Conservation (phyloP, 1,284 basidiomycete species). For the Caloboletus inedulis region DNA sequence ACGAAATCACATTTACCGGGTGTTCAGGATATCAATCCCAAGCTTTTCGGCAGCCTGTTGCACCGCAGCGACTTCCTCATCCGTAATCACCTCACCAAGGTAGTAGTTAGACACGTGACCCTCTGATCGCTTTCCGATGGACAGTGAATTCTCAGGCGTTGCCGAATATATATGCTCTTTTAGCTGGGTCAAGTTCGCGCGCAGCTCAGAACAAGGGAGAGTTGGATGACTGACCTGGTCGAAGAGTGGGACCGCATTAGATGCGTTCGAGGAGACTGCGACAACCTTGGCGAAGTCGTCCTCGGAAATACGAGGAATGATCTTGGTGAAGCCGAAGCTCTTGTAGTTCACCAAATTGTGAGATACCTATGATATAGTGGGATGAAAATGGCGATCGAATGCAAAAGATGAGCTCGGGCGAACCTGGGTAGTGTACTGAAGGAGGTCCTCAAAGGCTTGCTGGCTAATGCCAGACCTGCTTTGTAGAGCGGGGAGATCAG, state of each 20-base stretch:
- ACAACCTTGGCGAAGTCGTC: slow-evolving; percentile 64
- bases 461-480: slow-evolving; percentile 48
- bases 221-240: slow-evolving; percentile 44
- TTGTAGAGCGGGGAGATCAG: slow-evolving; percentile 54
- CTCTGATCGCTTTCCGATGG: slow-evolving; percentile 72
- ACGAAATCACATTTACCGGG: slow-evolving; percentile 49
- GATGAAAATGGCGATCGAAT: not conserved
- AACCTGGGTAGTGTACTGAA: slow-evolving; percentile 75
- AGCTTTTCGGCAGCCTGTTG: slow-evolving; percentile 72
- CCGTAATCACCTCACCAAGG: slow-evolving; percentile 63
- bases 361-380: slow-evolving; percentile 47
- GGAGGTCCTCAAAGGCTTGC: slow-evolving; percentile 63
- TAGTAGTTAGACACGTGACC: slow-evolving; percentile 85
- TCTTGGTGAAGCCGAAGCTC: slow-evolving; percentile 81
- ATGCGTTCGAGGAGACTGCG: slow-evolving; percentile 53
- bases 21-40: slow-evolving; percentile 73
- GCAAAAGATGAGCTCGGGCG: slow-evolving; percentile 11
- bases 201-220: not conserved
- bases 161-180: slow-evolving; percentile 69
- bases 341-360: slow-evolving; percentile 79
- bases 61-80: slow-evolving; percentile 71
- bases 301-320: slow-evolving; percentile 64
- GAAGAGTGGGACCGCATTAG: slow-evolving; percentile 59
- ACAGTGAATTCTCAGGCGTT: slow-evolving; percentile 60
- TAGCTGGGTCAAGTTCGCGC: slow-evolving; percentile 42